Evolutionary conservation across 2,329 filamentous ascomycete species (phyloP).

Genomic region (Aspergillus latus): DNA sequence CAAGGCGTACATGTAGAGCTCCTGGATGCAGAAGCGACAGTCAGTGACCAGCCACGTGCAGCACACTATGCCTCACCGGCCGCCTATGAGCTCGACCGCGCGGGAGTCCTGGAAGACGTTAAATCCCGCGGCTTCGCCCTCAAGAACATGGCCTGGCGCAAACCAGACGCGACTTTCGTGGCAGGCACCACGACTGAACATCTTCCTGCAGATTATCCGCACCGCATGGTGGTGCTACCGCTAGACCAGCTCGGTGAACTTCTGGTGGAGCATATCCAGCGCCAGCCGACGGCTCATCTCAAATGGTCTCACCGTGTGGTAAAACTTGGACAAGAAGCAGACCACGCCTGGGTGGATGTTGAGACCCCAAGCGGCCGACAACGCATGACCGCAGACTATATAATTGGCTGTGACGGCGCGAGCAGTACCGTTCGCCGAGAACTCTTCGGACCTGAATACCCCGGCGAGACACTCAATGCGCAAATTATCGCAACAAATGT

Average conservation of each 20-base stretch:
- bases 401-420: slow-evolving; percentile 57
- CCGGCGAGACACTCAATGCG: slow-evolving; percentile 60
- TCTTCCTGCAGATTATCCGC: slow-evolving; percentile 29
- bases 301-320: slow-evolving; percentile 52
- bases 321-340: slow-evolving; percentile 49
- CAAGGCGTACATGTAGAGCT: slow-evolving; percentile 33
- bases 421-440: slow-evolving; percentile 45
- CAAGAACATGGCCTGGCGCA: slow-evolving; percentile 47
- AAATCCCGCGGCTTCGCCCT: slow-evolving; percentile 45
- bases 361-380: slow-evolving; percentile 17
- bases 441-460: slow-evolving; percentile 56
- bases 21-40: slow-evolving; percentile 55
- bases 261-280: slow-evolving; percentile 41
- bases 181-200: slow-evolving; percentile 29
- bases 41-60: slow-evolving; percentile 62
- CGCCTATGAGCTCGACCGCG: slow-evolving; percentile 58
- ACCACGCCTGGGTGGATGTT: slow-evolving; percentile 44
- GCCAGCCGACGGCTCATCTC: slow-evolving; percentile 35
- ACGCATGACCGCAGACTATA: slow-evolving; percentile 49
- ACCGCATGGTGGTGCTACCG: slow-evolving; percentile 46
- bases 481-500: slow-evolving; percentile 64
- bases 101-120: slow-evolving; percentile 58
- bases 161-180: slow-evolving; percentile 39
- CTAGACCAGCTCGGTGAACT: slow-evolving; percentile 46
- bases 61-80: slow-evolving; percentile 62